Percentiles rank a stretch among this genome's conserved stretches.
These are phyloP conservation scores for Candida sp. DNA, from an alignment of 1,139 yeast species.

Conservation along the genomic window DNA sequence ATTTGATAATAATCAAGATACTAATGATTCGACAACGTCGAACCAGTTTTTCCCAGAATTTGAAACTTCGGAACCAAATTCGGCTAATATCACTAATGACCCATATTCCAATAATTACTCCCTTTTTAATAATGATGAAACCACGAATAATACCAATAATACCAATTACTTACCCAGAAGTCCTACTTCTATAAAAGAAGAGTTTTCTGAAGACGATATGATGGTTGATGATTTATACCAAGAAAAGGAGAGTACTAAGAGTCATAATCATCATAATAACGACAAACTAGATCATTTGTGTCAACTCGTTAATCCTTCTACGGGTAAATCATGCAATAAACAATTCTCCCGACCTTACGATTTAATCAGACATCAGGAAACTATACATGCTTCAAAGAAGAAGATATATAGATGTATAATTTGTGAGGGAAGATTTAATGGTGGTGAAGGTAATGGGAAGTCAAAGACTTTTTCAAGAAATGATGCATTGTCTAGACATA, in stretches of 20 bases:
- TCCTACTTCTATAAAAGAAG: not conserved
- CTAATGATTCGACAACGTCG: too few relatives aligned
- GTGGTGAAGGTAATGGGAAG: conserved; percentile 57
- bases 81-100: not conserved
- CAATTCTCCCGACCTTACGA: conserved; percentile 49
- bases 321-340: conserved; percentile 41
- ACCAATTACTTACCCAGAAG: not conserved
- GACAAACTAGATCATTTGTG: conserved; percentile 30
- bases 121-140: not conserved
- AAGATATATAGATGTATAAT: conserved; percentile 48
- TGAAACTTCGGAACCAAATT: not conserved
- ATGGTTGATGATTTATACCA: conserved; percentile 6
- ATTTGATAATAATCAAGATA: too few relatives aligned
- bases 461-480: conserved; percentile 50
- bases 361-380: conserved; percentile 48
- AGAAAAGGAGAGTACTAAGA: conserved; percentile 3
- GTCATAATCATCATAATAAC: not conserved
- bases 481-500: conserved; percentile 48
- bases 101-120: not conserved
- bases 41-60: not conserved
- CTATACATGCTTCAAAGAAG: conserved; percentile 47
- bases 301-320: conserved; percentile 55
- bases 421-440: conserved; percentile 46
- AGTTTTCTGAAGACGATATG: conserved; percentile 7
- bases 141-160: not conserved